Evolutionary conservation across 345 rosid species (phyloP), one percentile per base, ranked within the genome.

Genomic region (Arabis hirsuta): DNA sequence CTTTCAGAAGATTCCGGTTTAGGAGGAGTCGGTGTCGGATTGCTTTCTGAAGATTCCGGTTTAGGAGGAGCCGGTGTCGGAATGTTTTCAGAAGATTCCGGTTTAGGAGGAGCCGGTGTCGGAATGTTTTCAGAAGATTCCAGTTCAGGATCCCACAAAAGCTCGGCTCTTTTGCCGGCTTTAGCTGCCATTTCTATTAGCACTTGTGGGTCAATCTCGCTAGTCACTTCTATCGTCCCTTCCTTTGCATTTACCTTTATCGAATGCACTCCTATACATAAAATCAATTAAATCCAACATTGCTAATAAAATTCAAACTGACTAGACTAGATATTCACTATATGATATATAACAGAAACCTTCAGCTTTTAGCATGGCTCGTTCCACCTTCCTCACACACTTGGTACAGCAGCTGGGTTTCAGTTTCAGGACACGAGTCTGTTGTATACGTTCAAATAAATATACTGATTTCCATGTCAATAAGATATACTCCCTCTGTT

Each of bases 351-450:
- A 12, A n/a, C 26, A 4, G 24, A 55, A 55, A 55, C 72, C 72
- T 55, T 65, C 59, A 39, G 6, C 65, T 36, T 69, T 57, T 3
- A 31, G 64, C 73, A 68, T 55, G 34, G 64, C 34, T 68, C 45
- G 44, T 68, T 68, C 20, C 16, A 69, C 64, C 38, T 46, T 69
- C 45, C 36, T 46, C 6, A 38, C 22, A 19, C 63, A 67, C 31
- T 8, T 63, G 13, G 42, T 13, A 6, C 65, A 69, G 6, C 65
- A 45, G 1, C 45, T 69, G 19, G 36, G 64, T 44, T 45, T 5
- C 26, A 56, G 47, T 69, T 69, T 45, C 38, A 69, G 38, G 59
- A 69, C 27, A 9, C 65, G 65, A 46, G 73, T 69, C 65, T 58
- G 39, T 45, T 32, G 14, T 2, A 12, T 52, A 16, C 19, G 11